These are phyloP conservation scores for Coriaria nepalensis DNA, from an alignment of 306 rosid genomes.

Conservation along the genomic window DNA sequence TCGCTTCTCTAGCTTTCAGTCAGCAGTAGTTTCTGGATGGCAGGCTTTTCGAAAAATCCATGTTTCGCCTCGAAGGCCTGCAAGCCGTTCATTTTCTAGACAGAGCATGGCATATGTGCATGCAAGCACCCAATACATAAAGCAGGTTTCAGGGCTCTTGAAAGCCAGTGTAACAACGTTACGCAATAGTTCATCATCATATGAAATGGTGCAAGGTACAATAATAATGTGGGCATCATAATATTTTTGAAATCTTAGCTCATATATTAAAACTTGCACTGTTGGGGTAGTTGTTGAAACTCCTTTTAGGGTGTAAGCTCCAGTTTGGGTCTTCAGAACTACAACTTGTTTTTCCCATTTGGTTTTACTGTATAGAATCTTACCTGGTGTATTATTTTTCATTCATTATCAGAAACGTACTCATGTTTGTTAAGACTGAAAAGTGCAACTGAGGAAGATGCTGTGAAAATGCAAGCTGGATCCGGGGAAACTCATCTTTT, in stretches of 20 bases:
- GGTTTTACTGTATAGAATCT: background rate
- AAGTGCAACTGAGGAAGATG: constrained; percentile 75
- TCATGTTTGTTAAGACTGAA: constrained; percentile 71
- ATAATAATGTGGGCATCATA: background rate
- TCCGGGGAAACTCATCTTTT: constrained; percentile 82
- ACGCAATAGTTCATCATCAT: constrained; percentile 68
- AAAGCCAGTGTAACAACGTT: constrained; percentile 80
- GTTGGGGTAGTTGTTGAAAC: too few relatives aligned
- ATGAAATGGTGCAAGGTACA: constrained; percentile 87
- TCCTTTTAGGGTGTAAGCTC: too few relatives aligned
- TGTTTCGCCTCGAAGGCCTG: constrained; percentile 58
- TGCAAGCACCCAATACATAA: constrained; percentile 78
- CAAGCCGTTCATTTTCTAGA: constrained; percentile 60
- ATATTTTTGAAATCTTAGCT: too few relatives aligned
- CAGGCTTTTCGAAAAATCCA: constrained; percentile 49
- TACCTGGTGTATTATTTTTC: constrained; percentile 6
- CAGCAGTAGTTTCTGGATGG: constrained; percentile 67
- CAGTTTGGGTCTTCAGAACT: too few relatives aligned
- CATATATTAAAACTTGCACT: too few relatives aligned
- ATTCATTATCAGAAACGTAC: constrained; percentile 53
- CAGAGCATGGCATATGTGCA: constrained; percentile 89
- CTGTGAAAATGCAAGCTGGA: constrained; percentile 81
- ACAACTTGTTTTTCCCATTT: background rate
- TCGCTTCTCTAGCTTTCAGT: constrained; percentile 52
- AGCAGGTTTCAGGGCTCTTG: constrained; percentile 83